Percentiles rank a stretch among this genome's conserved stretches.
phyloP scores from a whole-genome alignment of 2,329 filamentous ascomycete species.

The Pseudogymnoascus sp. region DNA sequence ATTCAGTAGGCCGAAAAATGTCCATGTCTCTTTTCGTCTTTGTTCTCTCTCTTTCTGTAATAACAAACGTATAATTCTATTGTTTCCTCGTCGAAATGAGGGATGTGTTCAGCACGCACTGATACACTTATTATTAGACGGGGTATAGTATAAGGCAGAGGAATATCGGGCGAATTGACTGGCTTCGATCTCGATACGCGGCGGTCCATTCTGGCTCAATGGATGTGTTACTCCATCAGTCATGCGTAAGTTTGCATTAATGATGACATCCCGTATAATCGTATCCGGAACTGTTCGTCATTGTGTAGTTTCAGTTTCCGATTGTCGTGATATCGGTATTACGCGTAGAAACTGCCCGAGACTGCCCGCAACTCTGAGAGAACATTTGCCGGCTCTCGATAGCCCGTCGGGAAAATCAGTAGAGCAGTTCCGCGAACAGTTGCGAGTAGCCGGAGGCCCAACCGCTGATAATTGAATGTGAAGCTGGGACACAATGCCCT shows the following conservation, averaged over 20 bases:
- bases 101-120: background rate
- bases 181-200: background rate
- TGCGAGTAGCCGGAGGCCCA: background rate
- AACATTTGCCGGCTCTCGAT: background rate
- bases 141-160: background rate
- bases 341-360: background rate
- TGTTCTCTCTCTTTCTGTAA: background rate
- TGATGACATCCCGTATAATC: background rate
- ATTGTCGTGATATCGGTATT: background rate
- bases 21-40: background rate
- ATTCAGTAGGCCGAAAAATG: background rate
- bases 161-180: background rate
- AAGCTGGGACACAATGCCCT: background rate
- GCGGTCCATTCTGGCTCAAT: background rate
- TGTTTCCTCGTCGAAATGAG: background rate
- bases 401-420: background rate
- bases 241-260: conserved; percentile 4
- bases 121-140: background rate
- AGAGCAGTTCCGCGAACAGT: background rate
- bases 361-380: background rate
- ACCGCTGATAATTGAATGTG: background rate
- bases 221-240: background rate
- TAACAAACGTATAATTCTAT: background rate
- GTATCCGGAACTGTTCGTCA: background rate
- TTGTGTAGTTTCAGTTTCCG: background rate